Conservation (phyloP, 345 rosid genomes). For the Carallia pectinifolia region DNA sequence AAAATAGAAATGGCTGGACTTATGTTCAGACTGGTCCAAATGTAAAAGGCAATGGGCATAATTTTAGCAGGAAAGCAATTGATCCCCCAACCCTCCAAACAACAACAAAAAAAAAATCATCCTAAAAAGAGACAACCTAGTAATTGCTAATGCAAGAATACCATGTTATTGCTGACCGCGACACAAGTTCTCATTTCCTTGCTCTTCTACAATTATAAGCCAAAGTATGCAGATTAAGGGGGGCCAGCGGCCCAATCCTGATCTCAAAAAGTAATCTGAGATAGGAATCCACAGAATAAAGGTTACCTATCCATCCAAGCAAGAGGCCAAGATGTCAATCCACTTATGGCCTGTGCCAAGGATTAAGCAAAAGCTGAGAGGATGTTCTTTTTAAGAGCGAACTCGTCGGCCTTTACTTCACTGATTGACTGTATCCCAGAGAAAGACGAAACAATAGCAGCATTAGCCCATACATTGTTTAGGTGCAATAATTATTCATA, state of each 20-base stretch:
- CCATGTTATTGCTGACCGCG: not conserved
- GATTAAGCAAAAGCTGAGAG: constrained; percentile 24
- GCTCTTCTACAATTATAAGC: not conserved
- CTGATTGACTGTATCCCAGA: constrained; percentile 1
- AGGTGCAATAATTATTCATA: not conserved
- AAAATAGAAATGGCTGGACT: not conserved
- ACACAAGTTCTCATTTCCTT: not conserved
- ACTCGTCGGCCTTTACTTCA: not conserved
- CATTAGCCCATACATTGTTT: not conserved
- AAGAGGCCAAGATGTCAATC: constrained; percentile 5
- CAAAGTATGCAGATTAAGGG: not conserved
- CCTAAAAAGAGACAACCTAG: not conserved
- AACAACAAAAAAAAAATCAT: too few relatives aligned
- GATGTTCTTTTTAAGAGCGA: constrained; percentile 1
- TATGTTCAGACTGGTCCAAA: not conserved
- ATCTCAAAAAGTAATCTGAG: too few relatives aligned
- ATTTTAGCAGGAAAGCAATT: not conserved
- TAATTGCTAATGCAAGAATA: not conserved
- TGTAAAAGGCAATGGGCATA: not conserved
- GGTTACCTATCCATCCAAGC: not conserved
- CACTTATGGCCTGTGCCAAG: not conserved
- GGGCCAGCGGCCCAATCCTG: not conserved
- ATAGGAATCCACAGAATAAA: too few relatives aligned
- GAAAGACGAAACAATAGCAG: not conserved
- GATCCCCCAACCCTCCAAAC: too few relatives aligned